Evolutionary conservation across 208 protist species (phyloP).

Genomic region (Acanthamoeba culbertsoni): DNA sequence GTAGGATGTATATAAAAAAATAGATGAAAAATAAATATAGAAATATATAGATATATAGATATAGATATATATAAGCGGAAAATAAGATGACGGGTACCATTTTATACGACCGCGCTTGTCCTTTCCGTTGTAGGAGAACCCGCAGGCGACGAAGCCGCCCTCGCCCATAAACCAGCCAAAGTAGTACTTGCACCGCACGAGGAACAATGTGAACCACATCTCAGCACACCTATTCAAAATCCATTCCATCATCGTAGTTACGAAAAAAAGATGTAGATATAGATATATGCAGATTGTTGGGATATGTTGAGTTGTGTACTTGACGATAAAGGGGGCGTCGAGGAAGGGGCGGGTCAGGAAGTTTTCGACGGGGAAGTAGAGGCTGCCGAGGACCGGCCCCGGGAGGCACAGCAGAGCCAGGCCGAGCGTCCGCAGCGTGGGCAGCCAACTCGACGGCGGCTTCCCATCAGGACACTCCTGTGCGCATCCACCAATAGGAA

Average conservation of each 20-base stretch:
- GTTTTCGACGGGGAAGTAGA: background rate
- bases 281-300: too few species aligned
- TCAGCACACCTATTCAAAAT: background rate
- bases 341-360: background rate
- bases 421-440: background rate
- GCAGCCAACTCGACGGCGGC: background rate
- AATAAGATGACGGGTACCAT: background rate
- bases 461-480: background rate
- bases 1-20: background rate
- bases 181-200: slow-evolving; percentile 71
- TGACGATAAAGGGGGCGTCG: background rate
- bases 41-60: too few species aligned
- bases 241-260: background rate
- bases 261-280: background rate
- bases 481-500: background rate
- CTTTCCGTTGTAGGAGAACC: slow-evolving; percentile 70
- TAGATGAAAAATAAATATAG: background rate
- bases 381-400: background rate
- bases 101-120: background rate
- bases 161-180: slow-evolving; percentile 67
- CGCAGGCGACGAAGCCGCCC: slow-evolving; percentile 41
- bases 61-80: too few species aligned
- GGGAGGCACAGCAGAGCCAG: background rate
- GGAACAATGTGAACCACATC: background rate
- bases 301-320: too few species aligned